A percentile compares a stretch with the other conserved stretches of the same genome.
These are phyloP conservation scores for Hanseniaspora jakobsenii DNA, from an alignment of 805 yeast genomes.

Conservation along the genomic window DNA sequence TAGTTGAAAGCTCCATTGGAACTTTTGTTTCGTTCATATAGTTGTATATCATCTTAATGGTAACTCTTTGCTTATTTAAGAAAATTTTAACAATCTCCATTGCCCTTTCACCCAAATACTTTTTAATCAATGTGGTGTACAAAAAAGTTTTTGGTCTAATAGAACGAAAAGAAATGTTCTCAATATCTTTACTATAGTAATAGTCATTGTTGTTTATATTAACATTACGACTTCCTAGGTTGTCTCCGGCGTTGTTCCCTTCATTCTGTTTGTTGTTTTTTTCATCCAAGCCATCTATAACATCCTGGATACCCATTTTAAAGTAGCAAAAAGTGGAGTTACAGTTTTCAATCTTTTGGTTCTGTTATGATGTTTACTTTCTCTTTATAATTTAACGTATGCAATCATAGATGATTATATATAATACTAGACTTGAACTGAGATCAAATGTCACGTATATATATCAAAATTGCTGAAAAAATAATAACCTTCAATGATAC, in stretches of 20 bases:
- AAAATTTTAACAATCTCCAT: conserved; percentile 48
- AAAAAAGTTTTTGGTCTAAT: conserved; percentile 54
- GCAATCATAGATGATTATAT: no score
- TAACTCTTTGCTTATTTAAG: conserved; percentile 55
- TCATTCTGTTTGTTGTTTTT: neutral
- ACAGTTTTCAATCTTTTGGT: no score
- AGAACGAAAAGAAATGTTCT: conserved; percentile 27
- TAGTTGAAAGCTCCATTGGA: conserved; percentile 35
- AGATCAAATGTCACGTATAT: no score
- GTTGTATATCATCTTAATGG: conserved; percentile 26
- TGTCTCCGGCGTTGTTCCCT: neutral
- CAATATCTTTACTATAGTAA: conserved; percentile 14
- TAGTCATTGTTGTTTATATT: conserved; percentile 12
- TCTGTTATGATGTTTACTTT: no score
- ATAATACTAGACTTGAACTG: no score
- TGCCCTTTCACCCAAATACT: conserved; percentile 63
- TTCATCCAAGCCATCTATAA: conserved; percentile 7
- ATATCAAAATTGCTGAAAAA: no score
- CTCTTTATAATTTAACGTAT: no score
- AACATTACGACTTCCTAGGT: conserved; percentile 7
- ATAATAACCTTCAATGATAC: no score
- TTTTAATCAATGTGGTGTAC: conserved; percentile 40
- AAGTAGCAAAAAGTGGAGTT: no score
- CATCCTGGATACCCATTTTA: conserved; percentile 5
- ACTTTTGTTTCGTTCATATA: conserved; percentile 2